Percentiles rank a stretch among this genome's conserved stretches.
phyloP scores from a whole-genome alignment of 1,284 basidiomycete genomes.

The Fistulina hepatica region DNA sequence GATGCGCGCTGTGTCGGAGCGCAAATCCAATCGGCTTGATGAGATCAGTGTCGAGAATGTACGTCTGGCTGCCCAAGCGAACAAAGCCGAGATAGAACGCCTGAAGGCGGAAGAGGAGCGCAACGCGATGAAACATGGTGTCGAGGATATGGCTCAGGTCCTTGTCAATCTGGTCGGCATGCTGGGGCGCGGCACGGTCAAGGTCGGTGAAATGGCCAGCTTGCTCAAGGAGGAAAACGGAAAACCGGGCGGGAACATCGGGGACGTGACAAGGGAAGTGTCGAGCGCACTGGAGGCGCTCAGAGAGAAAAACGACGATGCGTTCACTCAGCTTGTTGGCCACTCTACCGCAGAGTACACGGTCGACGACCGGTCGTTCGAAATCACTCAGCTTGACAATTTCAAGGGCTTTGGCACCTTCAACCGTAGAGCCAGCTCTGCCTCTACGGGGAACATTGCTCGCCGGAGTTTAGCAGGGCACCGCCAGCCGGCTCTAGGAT shows the following conservation, averaged over 20 bases:
- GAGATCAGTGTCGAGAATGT: slow-evolving; percentile 62
- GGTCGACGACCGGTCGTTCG: slow-evolving; percentile 19
- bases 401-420: slow-evolving; percentile 36
- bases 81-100: slow-evolving; percentile 64
- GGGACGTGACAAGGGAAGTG: slow-evolving; percentile 32
- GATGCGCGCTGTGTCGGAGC: slow-evolving; percentile 69
- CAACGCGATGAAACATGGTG: slow-evolving; percentile 53
- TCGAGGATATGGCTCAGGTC: slow-evolving; percentile 56
- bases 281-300: slow-evolving; percentile 41
- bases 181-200: slow-evolving; percentile 69
- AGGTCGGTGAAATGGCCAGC: slow-evolving; percentile 56
- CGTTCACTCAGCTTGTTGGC: slow-evolving; percentile 54
- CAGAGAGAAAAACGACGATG: slow-evolving; percentile 56
- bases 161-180: slow-evolving; percentile 66
- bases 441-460: slow-evolving; percentile 24
- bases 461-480: slow-evolving; percentile 32
- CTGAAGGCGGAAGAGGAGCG: slow-evolving; percentile 61
- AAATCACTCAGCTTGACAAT: slow-evolving; percentile 29
- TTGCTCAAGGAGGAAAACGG: slow-evolving; percentile 31
- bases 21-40: slow-evolving; percentile 71
- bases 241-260: slow-evolving; percentile 15
- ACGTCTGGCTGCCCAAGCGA: slow-evolving; percentile 57
- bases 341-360: slow-evolving; percentile 48
- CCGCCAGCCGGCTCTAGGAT: too few species aligned
- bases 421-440: slow-evolving; percentile 35